Evolutionary conservation across 352 stramenopile genomes (phyloP).

Genomic region (Thraustochytrium striatum): DNA sequence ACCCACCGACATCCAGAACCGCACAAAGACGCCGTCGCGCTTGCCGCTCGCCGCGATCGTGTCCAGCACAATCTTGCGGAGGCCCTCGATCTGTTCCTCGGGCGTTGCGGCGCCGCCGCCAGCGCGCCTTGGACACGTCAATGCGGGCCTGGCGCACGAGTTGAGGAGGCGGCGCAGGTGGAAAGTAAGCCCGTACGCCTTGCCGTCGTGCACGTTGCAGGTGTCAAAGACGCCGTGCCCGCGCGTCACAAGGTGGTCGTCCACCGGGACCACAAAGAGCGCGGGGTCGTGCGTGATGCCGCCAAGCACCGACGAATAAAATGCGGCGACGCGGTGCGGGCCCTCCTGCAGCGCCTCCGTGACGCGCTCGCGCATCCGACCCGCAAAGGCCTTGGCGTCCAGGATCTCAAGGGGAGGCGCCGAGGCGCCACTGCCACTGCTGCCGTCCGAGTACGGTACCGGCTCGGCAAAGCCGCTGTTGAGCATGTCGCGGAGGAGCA

Average conservation of each 20-base stretch:
- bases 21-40: conserved; percentile 48
- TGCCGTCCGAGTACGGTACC: not conserved
- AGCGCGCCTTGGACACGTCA: too few species aligned
- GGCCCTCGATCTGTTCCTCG: conserved; percentile 53
- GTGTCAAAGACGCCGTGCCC: conserved; percentile 56
- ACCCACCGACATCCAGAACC: conserved; percentile 49
- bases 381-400: too few species aligned
- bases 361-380: not conserved
- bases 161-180: conserved; percentile 56
- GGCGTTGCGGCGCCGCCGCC: not conserved
- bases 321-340: conserved; percentile 1
- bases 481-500: not conserved
- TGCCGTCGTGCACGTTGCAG: conserved; percentile 53
- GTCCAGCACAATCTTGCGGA: conserved; percentile 52
- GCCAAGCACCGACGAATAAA: conserved; percentile 52
- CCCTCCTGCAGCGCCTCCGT: not conserved
- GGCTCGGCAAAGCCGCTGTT: not conserved
- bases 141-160: conserved; percentile 49
- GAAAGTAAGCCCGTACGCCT: conserved; percentile 55
- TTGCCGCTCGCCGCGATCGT: conserved; percentile 53
- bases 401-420: too few species aligned
- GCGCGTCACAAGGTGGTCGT: conserved; percentile 58
- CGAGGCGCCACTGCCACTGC: too few species aligned
- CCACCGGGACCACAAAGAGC: conserved; percentile 55
- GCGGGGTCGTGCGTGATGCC: conserved; percentile 55